phyloP scores from a whole-genome alignment of 305 asterid species.

The Fraxinus latifolia region DNA sequence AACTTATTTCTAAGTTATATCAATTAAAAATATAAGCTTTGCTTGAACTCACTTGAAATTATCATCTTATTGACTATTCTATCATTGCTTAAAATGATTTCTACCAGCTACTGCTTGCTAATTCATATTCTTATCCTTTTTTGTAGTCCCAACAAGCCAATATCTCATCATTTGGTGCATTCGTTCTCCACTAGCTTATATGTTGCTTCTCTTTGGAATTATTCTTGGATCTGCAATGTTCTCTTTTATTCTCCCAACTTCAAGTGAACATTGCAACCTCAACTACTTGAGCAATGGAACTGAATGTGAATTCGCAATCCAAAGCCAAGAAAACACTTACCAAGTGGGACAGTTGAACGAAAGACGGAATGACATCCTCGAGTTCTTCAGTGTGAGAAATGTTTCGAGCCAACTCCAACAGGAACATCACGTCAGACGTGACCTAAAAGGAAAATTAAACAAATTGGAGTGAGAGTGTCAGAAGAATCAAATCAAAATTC shows the following conservation, averaged over 20 bases:
- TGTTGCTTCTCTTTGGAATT: background rate
- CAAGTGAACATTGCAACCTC: background rate
- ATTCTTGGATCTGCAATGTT: background rate
- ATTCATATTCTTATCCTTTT: background rate
- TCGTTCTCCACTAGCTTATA: background rate
- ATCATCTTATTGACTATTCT: background rate
- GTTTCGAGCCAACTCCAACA: slow-evolving; percentile 60
- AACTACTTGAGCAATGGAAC: slow-evolving; percentile 4
- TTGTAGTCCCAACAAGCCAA: background rate
- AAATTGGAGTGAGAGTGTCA: background rate
- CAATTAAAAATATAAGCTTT: background rate
- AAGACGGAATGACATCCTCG: slow-evolving; percentile 36
- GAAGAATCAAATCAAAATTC: background rate
- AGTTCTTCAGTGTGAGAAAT: slow-evolving; percentile 32
- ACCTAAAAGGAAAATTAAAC: slow-evolving; percentile 38
- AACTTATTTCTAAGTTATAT: background rate
- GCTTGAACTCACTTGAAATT: background rate
- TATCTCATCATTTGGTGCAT: background rate
- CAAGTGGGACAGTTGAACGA: slow-evolving; percentile 44
- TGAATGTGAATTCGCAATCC: background rate
- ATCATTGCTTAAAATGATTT: background rate
- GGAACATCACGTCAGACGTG: slow-evolving; percentile 56
- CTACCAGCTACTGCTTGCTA: background rate
- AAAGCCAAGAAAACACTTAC: slow-evolving; percentile 31
- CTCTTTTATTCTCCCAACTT: background rate